Conservation (phyloP, 345 rosid genomes). For the Erodium maritimum region DNA sequence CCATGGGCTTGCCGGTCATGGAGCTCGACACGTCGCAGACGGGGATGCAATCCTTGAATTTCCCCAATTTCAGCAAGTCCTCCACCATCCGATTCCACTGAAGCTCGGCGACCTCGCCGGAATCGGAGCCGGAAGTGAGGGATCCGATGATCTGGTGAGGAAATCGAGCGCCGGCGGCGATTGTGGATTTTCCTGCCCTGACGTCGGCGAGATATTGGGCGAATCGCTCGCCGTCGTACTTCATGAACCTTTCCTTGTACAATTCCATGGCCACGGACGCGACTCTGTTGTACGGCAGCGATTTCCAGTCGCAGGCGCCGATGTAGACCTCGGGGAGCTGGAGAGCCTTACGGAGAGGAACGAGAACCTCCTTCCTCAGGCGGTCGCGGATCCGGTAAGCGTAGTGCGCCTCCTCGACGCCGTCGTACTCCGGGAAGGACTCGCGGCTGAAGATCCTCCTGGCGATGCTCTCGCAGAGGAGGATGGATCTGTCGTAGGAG, state of each 20-base stretch:
- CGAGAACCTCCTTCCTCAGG: slow-evolving; percentile 40
- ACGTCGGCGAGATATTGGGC: slow-evolving; percentile 28
- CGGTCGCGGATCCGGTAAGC: too few relatives aligned
- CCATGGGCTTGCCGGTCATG: slow-evolving; percentile 33
- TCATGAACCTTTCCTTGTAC: slow-evolving; percentile 39
- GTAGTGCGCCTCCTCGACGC: too few relatives aligned
- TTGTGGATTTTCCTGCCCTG: slow-evolving; percentile 29
- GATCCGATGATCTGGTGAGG: slow-evolving; percentile 48
- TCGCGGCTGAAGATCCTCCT: slow-evolving; percentile 40
- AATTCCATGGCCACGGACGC: slow-evolving; percentile 53
- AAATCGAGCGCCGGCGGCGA: slow-evolving; percentile 48
- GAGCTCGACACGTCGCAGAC: slow-evolving; percentile 48
- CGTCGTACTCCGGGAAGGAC: too few relatives aligned
- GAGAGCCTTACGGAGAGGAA: slow-evolving; percentile 39
- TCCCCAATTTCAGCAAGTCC: slow-evolving; percentile 34
- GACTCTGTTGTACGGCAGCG: slow-evolving; percentile 41
- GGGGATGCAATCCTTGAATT: slow-evolving; percentile 41
- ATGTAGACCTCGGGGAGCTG: slow-evolving; percentile 60
- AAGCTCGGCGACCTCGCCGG: slow-evolving; percentile 37
- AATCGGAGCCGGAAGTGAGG: slow-evolving; percentile 19
- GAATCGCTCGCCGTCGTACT: slow-evolving; percentile 36
- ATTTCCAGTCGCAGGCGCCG: slow-evolving; percentile 32
- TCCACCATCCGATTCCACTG: slow-evolving; percentile 55
- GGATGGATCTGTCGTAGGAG: slow-evolving; percentile 30
- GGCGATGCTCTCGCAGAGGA: slow-evolving; percentile 51